Conservation (phyloP, 345 rosid genomes). For the Litchi chinensis region DNA sequence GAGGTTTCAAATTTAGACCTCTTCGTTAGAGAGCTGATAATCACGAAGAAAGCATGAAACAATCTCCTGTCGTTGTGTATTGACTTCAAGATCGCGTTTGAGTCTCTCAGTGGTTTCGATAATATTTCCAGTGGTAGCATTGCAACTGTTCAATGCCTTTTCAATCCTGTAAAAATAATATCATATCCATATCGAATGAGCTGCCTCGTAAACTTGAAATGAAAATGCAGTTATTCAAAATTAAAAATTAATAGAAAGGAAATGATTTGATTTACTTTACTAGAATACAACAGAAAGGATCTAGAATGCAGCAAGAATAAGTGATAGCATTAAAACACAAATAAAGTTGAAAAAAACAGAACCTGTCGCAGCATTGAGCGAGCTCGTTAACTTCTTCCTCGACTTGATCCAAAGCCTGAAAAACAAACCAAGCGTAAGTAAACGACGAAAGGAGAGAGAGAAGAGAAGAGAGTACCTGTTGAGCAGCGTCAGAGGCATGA, state of each 20-base stretch:
- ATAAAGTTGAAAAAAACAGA: not conserved
- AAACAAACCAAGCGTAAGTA: not conserved
- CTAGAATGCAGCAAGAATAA: not conserved
- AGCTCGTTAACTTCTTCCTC: constrained; percentile 91
- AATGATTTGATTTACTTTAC: not conserved
- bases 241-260: not conserved
- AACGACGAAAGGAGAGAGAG: not conserved
- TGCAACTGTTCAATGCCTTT: constrained; percentile 78
- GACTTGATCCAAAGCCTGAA: constrained; percentile 83
- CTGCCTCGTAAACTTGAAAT: not conserved
- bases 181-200: not conserved
- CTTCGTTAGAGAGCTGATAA: constrained; percentile 89
- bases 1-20: constrained; percentile 44
- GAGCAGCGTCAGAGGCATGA: constrained; percentile 70
- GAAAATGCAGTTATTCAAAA: not conserved
- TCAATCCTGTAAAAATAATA: constrained; percentile 56
- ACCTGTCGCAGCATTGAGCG: constrained; percentile 94
- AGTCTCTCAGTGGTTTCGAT: constrained; percentile 92
- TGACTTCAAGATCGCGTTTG: constrained; percentile 85
- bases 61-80: constrained; percentile 91
- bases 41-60: constrained; percentile 94
- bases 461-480: constrained; percentile 37
- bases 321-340: not conserved
- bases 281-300: not conserved
- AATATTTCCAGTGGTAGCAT: constrained; percentile 85